Base-by-base conservation (phyloP, 345 rosid species). In the Eucalyptus pauciflora region DNA sequence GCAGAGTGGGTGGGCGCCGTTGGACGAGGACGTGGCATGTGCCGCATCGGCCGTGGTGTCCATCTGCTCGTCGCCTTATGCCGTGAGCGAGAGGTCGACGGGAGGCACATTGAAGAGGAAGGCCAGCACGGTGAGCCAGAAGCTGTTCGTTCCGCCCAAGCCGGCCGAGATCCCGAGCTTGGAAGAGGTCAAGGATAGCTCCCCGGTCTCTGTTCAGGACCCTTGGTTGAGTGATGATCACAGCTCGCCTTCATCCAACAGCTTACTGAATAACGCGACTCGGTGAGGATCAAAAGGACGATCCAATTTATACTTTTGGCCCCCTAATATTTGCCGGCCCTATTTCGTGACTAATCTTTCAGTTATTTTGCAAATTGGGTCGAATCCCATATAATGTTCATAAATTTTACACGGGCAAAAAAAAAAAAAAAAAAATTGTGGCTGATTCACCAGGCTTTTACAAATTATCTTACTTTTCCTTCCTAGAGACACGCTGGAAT, bases 141-240 rank as follows among this genome's bases (percentile, higher is more conserved):
- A 92, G 80, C 50, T 95, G 89, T n/a, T 93, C 7, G 93, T 96
- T 52, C 93, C 93, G 2, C 93, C 90, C 58, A 94, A 91, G 90
- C 52, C 52, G 67, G 89, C 89, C 11, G 96, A 95, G 25, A 87
- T 91, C 62, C 87, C 93, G 33, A 87, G 92, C 27, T 52, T 94
- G 17, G 95, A 92, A 89, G 97, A 91, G 91, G 93, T 91, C 24
- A 93, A 92, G 86, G 95, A 93, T 87, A 93, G 93, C 90, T 96
- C 99, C 15, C 98, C 98, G 1, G 96, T 96, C 80, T 97, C 99
- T 10, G 98, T 96, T 31, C 99, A 94, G 90, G 99, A 95, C 89
- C 95, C 95, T 45, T 97, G 99, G 99, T 91, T 93, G 81, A 97
- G 99, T 88, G 97, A 93, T 87, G 97, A 93, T 83, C 96, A 96